These are phyloP conservation scores for Alternaria gaisen DNA, from an alignment of 2,329 filamentous ascomycete species.

Conservation along the genomic window DNA sequence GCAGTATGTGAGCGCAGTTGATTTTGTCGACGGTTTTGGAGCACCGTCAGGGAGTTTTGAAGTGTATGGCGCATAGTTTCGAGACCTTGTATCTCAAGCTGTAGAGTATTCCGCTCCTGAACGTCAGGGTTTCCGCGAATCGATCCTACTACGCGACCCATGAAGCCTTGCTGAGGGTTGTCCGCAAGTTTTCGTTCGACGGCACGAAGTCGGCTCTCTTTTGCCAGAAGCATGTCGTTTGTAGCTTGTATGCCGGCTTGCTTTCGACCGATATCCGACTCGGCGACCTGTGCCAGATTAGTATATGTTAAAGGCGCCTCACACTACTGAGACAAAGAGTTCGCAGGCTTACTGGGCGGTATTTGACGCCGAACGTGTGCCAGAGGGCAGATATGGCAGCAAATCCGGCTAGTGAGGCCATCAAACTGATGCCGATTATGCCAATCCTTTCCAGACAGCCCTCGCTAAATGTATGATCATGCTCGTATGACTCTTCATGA, in stretches of 20 bases:
- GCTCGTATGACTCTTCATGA: conserved; percentile 55
- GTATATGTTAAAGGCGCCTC: conserved; percentile 1
- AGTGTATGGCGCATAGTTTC: conserved; percentile 81
- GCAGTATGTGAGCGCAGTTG: conserved; percentile 73
- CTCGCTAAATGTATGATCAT: conserved; percentile 60
- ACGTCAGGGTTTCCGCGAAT: conserved; percentile 70
- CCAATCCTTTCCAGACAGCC: conserved; percentile 73
- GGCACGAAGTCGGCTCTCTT: conserved; percentile 74
- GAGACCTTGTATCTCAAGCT: conserved; percentile 80
- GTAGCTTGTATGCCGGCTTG: conserved; percentile 81
- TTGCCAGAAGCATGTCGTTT: conserved; percentile 78
- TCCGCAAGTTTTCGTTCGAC: conserved; percentile 71
- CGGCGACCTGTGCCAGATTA: conserved; percentile 62
- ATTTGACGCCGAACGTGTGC: conserved; percentile 77
- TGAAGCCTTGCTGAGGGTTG: conserved; percentile 64
- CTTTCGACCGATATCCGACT: conserved; percentile 78
- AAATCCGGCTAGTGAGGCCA: conserved; percentile 89
- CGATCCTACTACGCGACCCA: conserved; percentile 77
- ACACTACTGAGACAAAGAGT: not conserved
- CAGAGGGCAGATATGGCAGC: conserved; percentile 88
- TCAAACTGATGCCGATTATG: conserved; percentile 83
- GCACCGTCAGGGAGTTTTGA: conserved; percentile 68
- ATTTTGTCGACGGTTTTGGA: conserved; percentile 70
- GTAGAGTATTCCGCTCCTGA: conserved; percentile 63
- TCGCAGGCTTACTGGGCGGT: conserved; percentile 60